Percentiles rank a stretch among this genome's conserved stretches.
Conservation (phyloP, 768 basidiomycete genomes). For the Kwoniella sp. region DNA sequence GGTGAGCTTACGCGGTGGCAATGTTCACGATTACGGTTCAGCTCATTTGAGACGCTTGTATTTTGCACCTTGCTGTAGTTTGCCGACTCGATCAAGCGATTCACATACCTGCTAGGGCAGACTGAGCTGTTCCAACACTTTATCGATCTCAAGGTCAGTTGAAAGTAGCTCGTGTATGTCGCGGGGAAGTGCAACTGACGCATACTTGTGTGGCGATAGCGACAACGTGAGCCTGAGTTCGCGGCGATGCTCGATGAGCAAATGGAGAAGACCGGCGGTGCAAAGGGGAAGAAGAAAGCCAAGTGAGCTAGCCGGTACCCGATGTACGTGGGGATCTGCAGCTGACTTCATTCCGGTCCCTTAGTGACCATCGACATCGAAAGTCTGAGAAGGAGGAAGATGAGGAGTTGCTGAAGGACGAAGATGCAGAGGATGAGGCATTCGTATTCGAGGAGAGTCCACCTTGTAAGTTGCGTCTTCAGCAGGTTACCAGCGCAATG, state of each 20-base stretch:
- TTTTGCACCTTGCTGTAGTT: conserved; percentile 63
- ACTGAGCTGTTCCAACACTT: conserved; percentile 98
- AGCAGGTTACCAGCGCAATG: no score
- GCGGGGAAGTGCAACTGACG: neutral
- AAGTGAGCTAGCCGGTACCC: conserved; percentile 59
- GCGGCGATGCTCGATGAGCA: conserved; percentile 83
- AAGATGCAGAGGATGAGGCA: conserved; percentile 84
- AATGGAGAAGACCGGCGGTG: conserved; percentile 62
- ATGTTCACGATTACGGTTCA: no score
- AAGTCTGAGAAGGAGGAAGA: conserved; percentile 99
- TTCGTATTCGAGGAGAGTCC: conserved; percentile 94
- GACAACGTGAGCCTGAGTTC: conserved; percentile 88
- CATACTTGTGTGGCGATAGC: conserved; percentile 58
- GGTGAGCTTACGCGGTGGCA: conserved; percentile 25
- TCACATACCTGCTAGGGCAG: conserved; percentile 95
- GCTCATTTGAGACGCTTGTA: no score
- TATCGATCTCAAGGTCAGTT: conserved; percentile 84
- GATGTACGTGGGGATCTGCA: neutral
- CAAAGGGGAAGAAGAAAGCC: conserved; percentile 81
- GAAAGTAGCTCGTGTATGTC: neutral
- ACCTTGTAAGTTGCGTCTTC: conserved; percentile 71
- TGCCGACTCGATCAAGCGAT: conserved; percentile 90
- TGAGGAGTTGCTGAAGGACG: conserved; percentile 87
- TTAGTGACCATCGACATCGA: conserved; percentile 81
- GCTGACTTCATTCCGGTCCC: conserved; percentile 5